Evolutionary conservation across 2,329 filamentous ascomycete genomes (phyloP), one percentile per base, ranked within the genome.

Genomic region (Phaeomoniella chlamydospora): DNA sequence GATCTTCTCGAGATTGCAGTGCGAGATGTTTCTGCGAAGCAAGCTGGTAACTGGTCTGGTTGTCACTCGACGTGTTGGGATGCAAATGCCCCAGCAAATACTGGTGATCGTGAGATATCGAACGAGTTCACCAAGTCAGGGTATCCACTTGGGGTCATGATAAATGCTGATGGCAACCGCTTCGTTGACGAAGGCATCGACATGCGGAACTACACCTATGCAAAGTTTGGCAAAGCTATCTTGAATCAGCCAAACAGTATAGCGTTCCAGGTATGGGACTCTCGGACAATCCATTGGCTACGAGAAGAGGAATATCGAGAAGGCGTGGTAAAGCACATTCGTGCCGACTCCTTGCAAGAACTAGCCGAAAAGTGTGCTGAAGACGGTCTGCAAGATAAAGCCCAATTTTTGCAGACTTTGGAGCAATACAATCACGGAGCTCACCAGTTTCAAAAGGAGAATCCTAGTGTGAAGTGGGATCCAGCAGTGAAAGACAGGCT

Each of bases 121-220:
- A 80, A 81, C 45, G 68, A 79, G 49, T 78, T 68, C 47, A 81
- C 76, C 4, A 81, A 81, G 47, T 77, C 70, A 1, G 77, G 76
- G 1, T 80, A 80, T 43, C 75, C 77, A 0, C 57, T 80, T 0
- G 77, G 76, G 0, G 43, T 80, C 10, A 80, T 78, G 68, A 39
- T 80, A 12, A 80, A 81, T 44, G 50, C 52, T 0, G 46, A 66
- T 0, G 77, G 76, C 0, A 47, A 65, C 30, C 60, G 77, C 1
- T 80, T 80, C 45, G 73, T 80, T 0, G 75, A 80, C 44, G 77
- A 81, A 47, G 77, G 76, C 0, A 45, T 70, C 5, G 76, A 80
- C 43, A 50, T 79, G 43, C 60, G 75, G 2, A 80, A 80, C 47
- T 79, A 72, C 46, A 80, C 76, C 0, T 80, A 80, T 44, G 77